Evolutionary conservation across 306 rosid species (phyloP).

Genomic region (Vicia sativa): DNA sequence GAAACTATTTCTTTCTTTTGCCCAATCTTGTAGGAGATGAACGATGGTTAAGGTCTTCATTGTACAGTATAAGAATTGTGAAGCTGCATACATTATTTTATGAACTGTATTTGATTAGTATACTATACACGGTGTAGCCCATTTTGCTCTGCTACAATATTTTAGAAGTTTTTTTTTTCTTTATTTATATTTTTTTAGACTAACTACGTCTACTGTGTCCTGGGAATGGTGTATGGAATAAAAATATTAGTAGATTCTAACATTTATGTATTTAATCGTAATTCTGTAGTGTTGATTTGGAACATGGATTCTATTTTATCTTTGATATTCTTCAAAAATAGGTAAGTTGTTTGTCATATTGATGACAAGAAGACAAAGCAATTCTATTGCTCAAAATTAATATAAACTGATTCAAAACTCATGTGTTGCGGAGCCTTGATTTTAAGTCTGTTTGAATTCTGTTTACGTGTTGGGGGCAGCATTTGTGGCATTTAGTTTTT

Average conservation of each 20-base stretch:
- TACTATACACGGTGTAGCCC: constrained; percentile 14
- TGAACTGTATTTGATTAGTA: constrained; percentile 28
- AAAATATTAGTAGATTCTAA: constrained; percentile 20
- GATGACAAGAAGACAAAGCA: no score
- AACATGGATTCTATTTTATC: not conserved
- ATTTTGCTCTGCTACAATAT: constrained; percentile 18
- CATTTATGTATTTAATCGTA: not conserved
- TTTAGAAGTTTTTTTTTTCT: constrained; percentile 8
- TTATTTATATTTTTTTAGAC: not conserved
- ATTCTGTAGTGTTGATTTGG: not conserved
- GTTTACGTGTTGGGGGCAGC: no score
- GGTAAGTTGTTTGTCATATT: not conserved
- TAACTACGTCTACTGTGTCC: not conserved
- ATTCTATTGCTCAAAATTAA: no score
- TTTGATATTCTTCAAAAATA: not conserved
- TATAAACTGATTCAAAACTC: no score
- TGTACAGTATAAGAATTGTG: constrained; percentile 42
- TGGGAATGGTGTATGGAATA: constrained; percentile 6
- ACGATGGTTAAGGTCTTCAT: constrained; percentile 37
- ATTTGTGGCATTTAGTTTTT: no score
- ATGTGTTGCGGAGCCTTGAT: no score
- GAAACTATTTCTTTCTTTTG: constrained; percentile 28
- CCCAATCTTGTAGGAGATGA: constrained; percentile 33
- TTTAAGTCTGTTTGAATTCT: no score
- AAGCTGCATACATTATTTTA: constrained; percentile 27